phyloP scores from a whole-genome alignment of 2,329 filamentous ascomycete genomes.

The Pestalotiopsis sp. region DNA sequence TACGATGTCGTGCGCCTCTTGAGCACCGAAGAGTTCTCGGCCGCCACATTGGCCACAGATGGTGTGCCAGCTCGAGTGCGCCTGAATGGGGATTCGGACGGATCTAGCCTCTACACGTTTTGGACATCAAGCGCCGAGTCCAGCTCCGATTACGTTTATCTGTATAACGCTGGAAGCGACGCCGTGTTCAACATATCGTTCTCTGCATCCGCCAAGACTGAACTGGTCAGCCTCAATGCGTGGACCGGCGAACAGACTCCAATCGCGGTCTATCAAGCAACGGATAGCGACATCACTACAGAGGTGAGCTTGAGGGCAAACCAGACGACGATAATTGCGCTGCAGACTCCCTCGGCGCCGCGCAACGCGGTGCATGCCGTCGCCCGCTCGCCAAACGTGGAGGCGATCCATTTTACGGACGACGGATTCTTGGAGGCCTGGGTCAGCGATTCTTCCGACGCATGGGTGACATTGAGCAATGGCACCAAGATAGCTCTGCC shows the following conservation, averaged over 20 bases:
- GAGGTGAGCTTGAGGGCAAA: constrained; percentile 3
- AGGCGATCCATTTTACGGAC: not conserved
- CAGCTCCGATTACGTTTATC: constrained; percentile 10
- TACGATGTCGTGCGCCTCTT: constrained; percentile 6
- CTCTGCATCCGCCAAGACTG: not conserved
- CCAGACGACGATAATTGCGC: constrained; percentile 10
- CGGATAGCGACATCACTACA: constrained; percentile 1
- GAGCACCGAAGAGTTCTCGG: constrained; percentile 3
- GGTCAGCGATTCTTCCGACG: constrained; percentile 4
- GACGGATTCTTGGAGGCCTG: not conserved
- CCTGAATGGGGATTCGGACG: not conserved
- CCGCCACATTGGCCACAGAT: not conserved
- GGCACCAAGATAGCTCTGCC: not conserved
- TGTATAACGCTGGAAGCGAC: constrained; percentile 14
- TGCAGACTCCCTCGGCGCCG: not conserved
- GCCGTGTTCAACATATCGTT: constrained; percentile 11
- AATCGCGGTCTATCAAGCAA: not conserved
- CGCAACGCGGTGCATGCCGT: not conserved
- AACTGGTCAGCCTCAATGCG: constrained; percentile 1
- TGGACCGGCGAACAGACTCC: constrained; percentile 8
- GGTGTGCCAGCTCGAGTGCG: constrained; percentile 12
- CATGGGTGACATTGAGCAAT: constrained; percentile 13
- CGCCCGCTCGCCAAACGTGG: not conserved
- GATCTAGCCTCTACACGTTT: constrained; percentile 12
- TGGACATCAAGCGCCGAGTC: constrained; percentile 10